Percentiles rank a stretch among this genome's conserved stretches.
Evolutionary conservation across 106 monocot species (phyloP).

Genomic region (Agapanthus africanus): DNA sequence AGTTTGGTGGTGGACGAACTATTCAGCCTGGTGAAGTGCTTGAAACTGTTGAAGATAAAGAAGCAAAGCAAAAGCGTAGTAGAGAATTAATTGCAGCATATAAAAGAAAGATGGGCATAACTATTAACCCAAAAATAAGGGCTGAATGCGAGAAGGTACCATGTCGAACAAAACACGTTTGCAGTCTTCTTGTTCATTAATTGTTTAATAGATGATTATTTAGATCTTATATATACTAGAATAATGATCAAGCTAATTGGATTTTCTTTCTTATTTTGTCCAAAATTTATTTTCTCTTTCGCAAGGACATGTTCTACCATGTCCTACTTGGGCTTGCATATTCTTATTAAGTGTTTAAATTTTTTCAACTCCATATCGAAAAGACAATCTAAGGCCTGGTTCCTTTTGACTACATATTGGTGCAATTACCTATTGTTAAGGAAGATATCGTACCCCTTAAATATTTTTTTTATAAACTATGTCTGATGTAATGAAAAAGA

Average conservation of each 20-base stretch:
- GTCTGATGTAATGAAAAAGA: no score
- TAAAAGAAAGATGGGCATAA: constrained; percentile 52
- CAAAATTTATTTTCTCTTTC: neutral
- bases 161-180: neutral
- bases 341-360: neutral
- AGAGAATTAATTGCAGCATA: constrained; percentile 71
- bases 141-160: constrained; percentile 79
- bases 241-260: neutral
- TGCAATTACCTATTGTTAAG: neutral
- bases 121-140: constrained; percentile 72
- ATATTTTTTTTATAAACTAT: no score
- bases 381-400: neutral
- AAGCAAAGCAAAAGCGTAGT: constrained; percentile 54
- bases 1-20: constrained; percentile 88
- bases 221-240: neutral
- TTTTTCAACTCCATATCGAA: neutral
- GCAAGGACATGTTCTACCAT: no score
- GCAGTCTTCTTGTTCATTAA: neutral
- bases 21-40: constrained; percentile 63
- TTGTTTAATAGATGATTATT: constrained; percentile 1
- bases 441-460: neutral
- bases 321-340: neutral
- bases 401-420: neutral
- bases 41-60: constrained; percentile 69
- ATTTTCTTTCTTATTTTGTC: neutral